A percentile compares a stretch with the other conserved stretches of the same genome.
phyloP scores from a whole-genome alignment of 1,284 basidiomycete species.

The Fistulinella staudtii region DNA sequence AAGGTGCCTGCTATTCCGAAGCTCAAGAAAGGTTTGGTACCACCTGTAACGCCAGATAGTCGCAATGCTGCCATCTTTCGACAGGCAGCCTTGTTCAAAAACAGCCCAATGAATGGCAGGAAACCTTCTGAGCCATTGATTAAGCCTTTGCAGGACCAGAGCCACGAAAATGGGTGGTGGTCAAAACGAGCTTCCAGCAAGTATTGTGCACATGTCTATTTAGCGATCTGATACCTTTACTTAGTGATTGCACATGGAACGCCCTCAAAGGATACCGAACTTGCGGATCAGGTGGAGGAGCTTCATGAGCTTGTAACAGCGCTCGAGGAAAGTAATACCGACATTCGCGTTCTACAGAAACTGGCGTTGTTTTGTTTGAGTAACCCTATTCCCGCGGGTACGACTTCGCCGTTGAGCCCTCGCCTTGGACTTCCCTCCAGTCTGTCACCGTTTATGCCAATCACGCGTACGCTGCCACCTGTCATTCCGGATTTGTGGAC shows the following conservation, averaged over 20 bases:
- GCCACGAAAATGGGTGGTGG: slow-evolving; percentile 74
- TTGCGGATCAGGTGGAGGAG: slow-evolving; percentile 42
- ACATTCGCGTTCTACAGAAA: slow-evolving; percentile 52
- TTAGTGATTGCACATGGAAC: slow-evolving; percentile 51
- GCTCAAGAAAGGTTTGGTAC: slow-evolving; percentile 25
- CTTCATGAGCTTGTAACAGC: slow-evolving; percentile 49
- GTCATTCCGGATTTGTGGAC: slow-evolving; percentile 60
- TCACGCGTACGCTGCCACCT: slow-evolving; percentile 39
- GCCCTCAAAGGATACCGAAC: slow-evolving; percentile 37
- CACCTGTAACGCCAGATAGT: slow-evolving; percentile 62
- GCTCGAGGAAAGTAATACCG: slow-evolving; percentile 50
- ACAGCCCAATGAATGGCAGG: slow-evolving; percentile 62
- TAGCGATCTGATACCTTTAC: slow-evolving; percentile 12
- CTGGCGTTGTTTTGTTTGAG: slow-evolving; percentile 58
- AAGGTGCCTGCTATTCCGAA: slow-evolving; percentile 23
- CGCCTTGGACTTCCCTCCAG: slow-evolving; percentile 41
- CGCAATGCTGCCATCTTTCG: slow-evolving; percentile 56
- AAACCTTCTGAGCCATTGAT: slow-evolving; percentile 50
- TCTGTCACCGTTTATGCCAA: slow-evolving; percentile 46
- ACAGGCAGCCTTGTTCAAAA: slow-evolving; percentile 72
- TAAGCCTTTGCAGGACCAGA: slow-evolving; percentile 58
- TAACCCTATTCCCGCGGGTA: slow-evolving; percentile 47
- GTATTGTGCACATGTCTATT: slow-evolving; percentile 6
- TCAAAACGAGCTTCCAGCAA: slow-evolving; percentile 63
- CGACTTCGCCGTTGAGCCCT: slow-evolving; percentile 43